Evolutionary conservation across 257 asterid species (phyloP).

Genomic region (Petunia axillaris): DNA sequence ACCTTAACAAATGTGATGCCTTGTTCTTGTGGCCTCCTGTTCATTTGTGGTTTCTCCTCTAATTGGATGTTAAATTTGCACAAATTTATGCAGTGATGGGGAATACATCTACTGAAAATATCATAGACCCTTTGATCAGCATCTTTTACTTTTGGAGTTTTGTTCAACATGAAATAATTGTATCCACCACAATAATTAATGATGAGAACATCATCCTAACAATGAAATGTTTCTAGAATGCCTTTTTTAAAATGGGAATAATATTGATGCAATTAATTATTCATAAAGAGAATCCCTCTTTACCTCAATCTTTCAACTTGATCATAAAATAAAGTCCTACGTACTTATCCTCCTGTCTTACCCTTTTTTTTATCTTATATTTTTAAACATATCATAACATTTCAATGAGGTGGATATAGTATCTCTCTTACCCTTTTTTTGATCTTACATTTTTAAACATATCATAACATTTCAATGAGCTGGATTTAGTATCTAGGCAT

Average conservation of each 20-base stretch:
- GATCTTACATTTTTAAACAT: no score
- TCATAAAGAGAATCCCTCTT: not conserved
- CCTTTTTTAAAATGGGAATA: not conserved
- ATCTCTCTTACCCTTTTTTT: no score
- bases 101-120: not conserved
- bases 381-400: no score
- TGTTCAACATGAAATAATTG: not conserved
- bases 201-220: not conserved
- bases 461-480: no score
- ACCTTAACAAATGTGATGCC: not conserved
- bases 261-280: not conserved
- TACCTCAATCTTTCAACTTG: not conserved
- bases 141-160: slow-evolving; percentile 12
- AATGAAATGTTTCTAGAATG: not conserved
- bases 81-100: not conserved
- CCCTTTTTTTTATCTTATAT: no score
- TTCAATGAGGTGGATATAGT: no score
- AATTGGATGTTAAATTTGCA: not conserved
- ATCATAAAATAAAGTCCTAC: not conserved
- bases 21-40: not conserved
- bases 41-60: not conserved
- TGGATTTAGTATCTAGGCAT: no score
- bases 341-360: no score
- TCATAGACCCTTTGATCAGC: not conserved
- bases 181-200: not conserved